Base-by-base conservation (phyloP, 306 rosid species). In the Cucumis hystrix region DNA sequence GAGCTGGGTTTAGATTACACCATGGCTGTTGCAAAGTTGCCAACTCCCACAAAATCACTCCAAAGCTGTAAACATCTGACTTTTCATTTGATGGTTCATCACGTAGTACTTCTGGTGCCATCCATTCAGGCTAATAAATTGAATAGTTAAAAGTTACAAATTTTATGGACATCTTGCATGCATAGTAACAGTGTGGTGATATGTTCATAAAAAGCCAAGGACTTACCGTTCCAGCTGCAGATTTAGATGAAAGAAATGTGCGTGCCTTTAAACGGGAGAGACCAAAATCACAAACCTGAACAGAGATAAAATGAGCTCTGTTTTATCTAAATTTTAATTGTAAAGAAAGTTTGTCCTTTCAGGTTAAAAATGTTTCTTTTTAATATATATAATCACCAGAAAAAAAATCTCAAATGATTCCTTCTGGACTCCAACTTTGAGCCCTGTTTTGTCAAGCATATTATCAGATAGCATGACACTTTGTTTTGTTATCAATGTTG, bases 21-120 rank as follows among this genome's bases (percentile, higher is more conserved):
- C 99, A 96, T 37, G 99, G 99, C 81, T 88, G 96, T 86, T 91
- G 99, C 89, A 91, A 62, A 14, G 99, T 88, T 62, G 92, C 88
- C 65, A 92, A 79, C 86, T 96, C 99, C 99, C 99, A 96, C 86
- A 96, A 84, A 80, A 96, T 96, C 73, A 96, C 86, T 73, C 98
- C 99, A 82, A 91, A 96, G 84, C 99, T 96, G 86, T 96, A 96
- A 80, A 96, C 84, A 84, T 96, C 99, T 35, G 97, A 92, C 82
- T 92, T 96, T 84, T 96, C 99, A 85, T 96, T 91, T 81, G 99
- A 92, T 12, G 91, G 99, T 80, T 92, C 99, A 59, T 96, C 97
- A 47, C 99, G 96, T 75, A 96, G 97, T 83, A 96, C 99, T 87
- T 96, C 99, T n/a, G 98, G 99, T 71, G 99, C 99, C 99, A 96